Conservation (phyloP, 2,329 filamentous ascomycete genomes). For the Fusarium annulatum region DNA sequence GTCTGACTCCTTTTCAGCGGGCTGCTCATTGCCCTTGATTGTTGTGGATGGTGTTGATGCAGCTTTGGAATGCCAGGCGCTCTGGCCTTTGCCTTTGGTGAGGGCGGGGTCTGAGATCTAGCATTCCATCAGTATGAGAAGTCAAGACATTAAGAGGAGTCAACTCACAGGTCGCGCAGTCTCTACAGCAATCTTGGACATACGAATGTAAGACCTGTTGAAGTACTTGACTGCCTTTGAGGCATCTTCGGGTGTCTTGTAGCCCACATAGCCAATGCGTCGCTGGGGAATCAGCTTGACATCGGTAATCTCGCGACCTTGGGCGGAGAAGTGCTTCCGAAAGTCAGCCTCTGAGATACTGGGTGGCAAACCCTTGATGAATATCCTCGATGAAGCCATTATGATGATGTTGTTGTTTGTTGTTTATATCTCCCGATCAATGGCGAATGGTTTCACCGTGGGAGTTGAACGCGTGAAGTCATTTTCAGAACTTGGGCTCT, state of each 20-base stretch:
- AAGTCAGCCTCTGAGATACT: slow-evolving; percentile 87
- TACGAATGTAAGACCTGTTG: slow-evolving; percentile 93
- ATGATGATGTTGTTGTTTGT: slow-evolving; percentile 37
- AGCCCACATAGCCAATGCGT: slow-evolving; percentile 95
- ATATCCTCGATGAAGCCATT: slow-evolving; percentile 74
- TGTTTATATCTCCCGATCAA: slow-evolving; percentile 35
- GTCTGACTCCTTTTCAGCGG: slow-evolving; percentile 50
- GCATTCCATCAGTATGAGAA: slow-evolving; percentile 52
- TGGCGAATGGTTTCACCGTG: slow-evolving; percentile 44
- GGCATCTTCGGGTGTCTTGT: slow-evolving; percentile 84
- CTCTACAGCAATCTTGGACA: slow-evolving; percentile 94
- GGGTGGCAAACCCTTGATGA: slow-evolving; percentile 87
- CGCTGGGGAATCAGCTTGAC: slow-evolving; percentile 90
- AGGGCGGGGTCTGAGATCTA: slow-evolving; percentile 59
- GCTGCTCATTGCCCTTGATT: slow-evolving; percentile 30
- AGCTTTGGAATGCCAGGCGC: slow-evolving; percentile 41
- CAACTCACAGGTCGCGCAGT: slow-evolving; percentile 79
- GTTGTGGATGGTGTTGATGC: slow-evolving; percentile 28
- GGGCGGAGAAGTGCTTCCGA: slow-evolving; percentile 84
- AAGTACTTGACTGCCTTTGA: slow-evolving; percentile 90
- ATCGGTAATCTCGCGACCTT: slow-evolving; percentile 84
- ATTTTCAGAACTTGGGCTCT: slow-evolving; percentile 41
- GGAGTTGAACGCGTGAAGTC: slow-evolving; percentile 40
- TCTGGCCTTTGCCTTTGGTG: slow-evolving; percentile 46
- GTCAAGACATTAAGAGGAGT: slow-evolving; percentile 29